phyloP scores from a whole-genome alignment of 1,284 basidiomycete genomes.

The Entoloma clypeatum region DNA sequence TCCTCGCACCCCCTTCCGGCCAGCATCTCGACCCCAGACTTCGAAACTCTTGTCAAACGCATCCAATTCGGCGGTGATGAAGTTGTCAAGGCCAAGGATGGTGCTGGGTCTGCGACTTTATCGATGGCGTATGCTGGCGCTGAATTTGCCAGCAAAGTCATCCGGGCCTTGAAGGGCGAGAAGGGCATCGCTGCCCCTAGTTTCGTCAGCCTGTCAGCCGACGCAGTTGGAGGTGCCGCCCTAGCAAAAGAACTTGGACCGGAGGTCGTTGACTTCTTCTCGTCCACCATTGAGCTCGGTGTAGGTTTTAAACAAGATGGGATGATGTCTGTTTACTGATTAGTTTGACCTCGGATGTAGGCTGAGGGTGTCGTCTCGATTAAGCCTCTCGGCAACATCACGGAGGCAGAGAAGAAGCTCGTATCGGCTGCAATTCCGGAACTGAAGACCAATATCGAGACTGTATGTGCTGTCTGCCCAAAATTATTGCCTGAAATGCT shows the following conservation, averaged over 20 bases:
- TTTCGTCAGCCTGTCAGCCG: slow-evolving; percentile 81
- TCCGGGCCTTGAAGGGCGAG: slow-evolving; percentile 87
- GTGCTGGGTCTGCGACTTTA: slow-evolving; percentile 84
- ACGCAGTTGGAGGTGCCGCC: slow-evolving; percentile 66
- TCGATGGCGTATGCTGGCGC: slow-evolving; percentile 94
- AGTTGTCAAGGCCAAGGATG: slow-evolving; percentile 86
- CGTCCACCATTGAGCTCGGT: slow-evolving; percentile 80
- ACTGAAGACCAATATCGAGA: slow-evolving; percentile 71
- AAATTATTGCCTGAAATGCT: too few relatives aligned
- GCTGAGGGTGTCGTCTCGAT: slow-evolving; percentile 82
- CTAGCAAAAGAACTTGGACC: slow-evolving; percentile 58
- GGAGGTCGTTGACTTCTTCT: slow-evolving; percentile 83
- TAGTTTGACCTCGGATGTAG: slow-evolving; percentile 32
- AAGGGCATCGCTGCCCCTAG: slow-evolving; percentile 82
- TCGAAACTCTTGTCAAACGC: slow-evolving; percentile 73
- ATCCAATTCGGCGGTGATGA: slow-evolving; percentile 98
- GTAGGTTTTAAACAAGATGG: slow-evolving; percentile 39
- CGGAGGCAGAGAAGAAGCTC: slow-evolving; percentile 69
- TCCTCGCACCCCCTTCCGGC: slow-evolving; percentile 69
- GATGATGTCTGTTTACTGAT: slow-evolving; percentile 8
- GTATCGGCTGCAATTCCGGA: slow-evolving; percentile 81
- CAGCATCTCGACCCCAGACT: slow-evolving; percentile 44
- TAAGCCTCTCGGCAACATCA: slow-evolving; percentile 69
- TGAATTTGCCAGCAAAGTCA: slow-evolving; percentile 76
- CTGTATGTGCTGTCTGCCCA: slow-evolving; percentile 32